Base-by-base conservation (phyloP, 2,329 filamentous ascomycete genomes). In the Sarocladium kiliense region DNA sequence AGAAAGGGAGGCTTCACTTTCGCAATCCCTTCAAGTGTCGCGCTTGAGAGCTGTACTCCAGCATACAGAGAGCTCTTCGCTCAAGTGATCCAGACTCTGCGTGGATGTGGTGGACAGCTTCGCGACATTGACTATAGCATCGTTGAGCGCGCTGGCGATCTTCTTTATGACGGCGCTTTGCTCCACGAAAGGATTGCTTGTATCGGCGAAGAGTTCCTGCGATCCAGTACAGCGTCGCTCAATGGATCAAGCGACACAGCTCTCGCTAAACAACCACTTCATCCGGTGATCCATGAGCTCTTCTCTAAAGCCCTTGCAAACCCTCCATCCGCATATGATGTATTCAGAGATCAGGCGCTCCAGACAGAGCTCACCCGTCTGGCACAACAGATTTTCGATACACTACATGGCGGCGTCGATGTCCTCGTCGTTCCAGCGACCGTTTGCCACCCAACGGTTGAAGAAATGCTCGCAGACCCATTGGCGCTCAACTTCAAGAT, bases 111-210 rank as follows among this genome's bases (percentile, higher is more conserved):
- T 14, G 39, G 41, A 6, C 44, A 54, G 32, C 27, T 75, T 34
- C 63, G 67, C 23, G 63, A 72, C 3, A 64, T 73, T 25, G 74
- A 78, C 60, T 81, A 77, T 66, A 58, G 65, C 2, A 64, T 72
- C 1, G 79, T 82, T 54, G 71, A 78, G 54, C 71, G 73, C 54
- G 78, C 75, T 1, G 77, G 74, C 7, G 68, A 74, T 56, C 68
- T 82, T 3, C 68, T 82, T 1, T 82, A 82, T 62, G 74, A 79
- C 34, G 78, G 77, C 2, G 75, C 77, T 0, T 75, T 81, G 58
- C 76, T 83, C 2, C 74, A 72, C 10, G 79, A 82, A 62, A 72
- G 79, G 14, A 75, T 80, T 57, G 75, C 76, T 2, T 74, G 76
- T 18, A 78, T 77, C 42, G 58, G 58, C 19, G 62, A 66, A 50